A percentile compares a stretch with the other conserved stretches of the same genome.
Conservation (phyloP, 768 basidiomycete genomes). For the Auricularia cornea region DNA sequence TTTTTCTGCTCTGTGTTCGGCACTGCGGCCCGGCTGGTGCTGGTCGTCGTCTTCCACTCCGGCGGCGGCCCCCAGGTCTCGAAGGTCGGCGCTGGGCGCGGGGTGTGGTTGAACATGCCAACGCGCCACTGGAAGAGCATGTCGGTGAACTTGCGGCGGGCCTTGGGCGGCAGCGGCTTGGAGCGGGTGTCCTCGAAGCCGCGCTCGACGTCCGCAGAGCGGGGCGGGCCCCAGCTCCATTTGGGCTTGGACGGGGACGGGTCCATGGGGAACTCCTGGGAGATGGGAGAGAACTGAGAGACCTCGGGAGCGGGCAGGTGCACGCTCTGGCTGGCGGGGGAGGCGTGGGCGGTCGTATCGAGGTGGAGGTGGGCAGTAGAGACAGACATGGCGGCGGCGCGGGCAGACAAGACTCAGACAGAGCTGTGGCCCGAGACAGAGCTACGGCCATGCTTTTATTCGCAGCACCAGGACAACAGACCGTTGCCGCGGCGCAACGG, state of each 20-base stretch:
- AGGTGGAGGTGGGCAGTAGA: not conserved
- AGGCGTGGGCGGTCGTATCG: not conserved
- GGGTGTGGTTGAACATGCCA: conserved; percentile 6
- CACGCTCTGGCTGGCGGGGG: not conserved
- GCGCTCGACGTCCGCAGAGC: conserved; percentile 20
- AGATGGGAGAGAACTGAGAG: conserved; percentile 40
- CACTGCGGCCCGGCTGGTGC: conserved; percentile 10
- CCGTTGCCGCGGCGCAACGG: conserved; percentile 14
- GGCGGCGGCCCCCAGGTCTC: conserved; percentile 21
- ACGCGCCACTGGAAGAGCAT: not conserved
- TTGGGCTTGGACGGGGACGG: conserved; percentile 17
- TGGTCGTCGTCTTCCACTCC: conserved; percentile 9
- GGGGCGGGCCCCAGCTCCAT: conserved; percentile 9
- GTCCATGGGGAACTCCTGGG: conserved; percentile 17
- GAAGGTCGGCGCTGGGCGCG: conserved; percentile 34
- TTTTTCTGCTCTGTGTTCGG: conserved; percentile 18
- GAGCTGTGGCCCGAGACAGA: not conserved
- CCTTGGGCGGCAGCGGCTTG: conserved; percentile 18
- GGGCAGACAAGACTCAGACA: not conserved
- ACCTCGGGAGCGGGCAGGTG: conserved; percentile 11
- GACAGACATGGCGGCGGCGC: not conserved
- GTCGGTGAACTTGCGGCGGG: conserved; percentile 7
- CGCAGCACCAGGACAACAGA: conserved; percentile 2
- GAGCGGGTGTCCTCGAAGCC: conserved; percentile 16
- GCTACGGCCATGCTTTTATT: not conserved